A percentile compares a stretch with the other conserved stretches of the same genome.
These are phyloP conservation scores for Penicillium robsamsonii DNA, from an alignment of 495 filamentous ascomycete genomes.

Conservation along the genomic window DNA sequence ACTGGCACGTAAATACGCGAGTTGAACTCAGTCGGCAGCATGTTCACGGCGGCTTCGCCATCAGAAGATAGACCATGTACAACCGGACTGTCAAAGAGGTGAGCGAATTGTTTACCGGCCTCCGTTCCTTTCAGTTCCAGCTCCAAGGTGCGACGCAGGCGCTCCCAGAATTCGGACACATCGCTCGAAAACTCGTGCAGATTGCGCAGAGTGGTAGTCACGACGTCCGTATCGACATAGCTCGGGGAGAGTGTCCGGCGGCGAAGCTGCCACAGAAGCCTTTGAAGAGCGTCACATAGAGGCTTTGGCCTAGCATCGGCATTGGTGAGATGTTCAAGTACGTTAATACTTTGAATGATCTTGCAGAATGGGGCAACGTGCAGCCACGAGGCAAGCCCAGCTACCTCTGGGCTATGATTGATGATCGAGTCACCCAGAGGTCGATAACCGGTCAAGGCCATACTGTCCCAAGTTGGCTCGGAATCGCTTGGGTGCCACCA, in stretches of 20 bases:
- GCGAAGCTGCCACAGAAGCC: constrained; percentile 44
- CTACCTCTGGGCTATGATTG: constrained; percentile 51
- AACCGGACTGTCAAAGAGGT: constrained; percentile 46
- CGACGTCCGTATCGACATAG: constrained; percentile 44
- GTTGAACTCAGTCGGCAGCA: constrained; percentile 40
- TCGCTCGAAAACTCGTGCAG: constrained; percentile 45
- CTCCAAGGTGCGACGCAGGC: constrained; percentile 51
- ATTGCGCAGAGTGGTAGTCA: constrained; percentile 45
- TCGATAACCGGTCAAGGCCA: constrained; percentile 59
- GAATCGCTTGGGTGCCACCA: constrained; percentile 64
- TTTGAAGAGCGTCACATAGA: constrained; percentile 48
- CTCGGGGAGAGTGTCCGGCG: constrained; percentile 35
- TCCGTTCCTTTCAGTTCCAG: constrained; percentile 49
- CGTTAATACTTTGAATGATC: constrained; percentile 50
- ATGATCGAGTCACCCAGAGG: constrained; percentile 48
- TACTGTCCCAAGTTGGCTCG: constrained; percentile 71
- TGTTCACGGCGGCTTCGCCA: constrained; percentile 22
- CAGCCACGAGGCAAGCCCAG: constrained; percentile 56
- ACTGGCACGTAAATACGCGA: constrained; percentile 40
- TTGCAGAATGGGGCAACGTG: constrained; percentile 58
- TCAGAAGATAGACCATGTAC: constrained; percentile 5
- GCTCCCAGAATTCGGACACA: constrained; percentile 55
- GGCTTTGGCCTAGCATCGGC: constrained; percentile 51
- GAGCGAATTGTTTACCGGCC: constrained; percentile 37
- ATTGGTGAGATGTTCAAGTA: constrained; percentile 50